Conservation (phyloP, 1,139 yeast genomes). For the Zygosaccharomyces sapae region DNA sequence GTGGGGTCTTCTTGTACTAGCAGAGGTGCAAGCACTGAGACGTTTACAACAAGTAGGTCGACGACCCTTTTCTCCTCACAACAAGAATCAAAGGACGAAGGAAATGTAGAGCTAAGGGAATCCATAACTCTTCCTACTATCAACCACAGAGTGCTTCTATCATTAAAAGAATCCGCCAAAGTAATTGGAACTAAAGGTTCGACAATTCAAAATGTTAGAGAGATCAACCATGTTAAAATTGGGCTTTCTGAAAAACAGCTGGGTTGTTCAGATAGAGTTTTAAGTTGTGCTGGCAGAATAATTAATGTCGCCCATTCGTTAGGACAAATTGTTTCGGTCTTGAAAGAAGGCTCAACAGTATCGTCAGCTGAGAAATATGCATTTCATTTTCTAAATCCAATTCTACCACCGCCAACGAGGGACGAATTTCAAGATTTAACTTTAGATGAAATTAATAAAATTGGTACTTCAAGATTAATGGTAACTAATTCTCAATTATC, state of each 20-base stretch:
- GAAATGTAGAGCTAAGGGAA: background rate
- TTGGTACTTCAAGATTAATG: slow-evolving; percentile 55
- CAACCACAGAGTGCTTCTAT: slow-evolving; percentile 58
- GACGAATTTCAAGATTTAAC: slow-evolving; percentile 19
- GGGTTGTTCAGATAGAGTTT: slow-evolving; percentile 79
- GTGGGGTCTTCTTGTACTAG: background rate
- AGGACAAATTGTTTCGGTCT: slow-evolving; percentile 65
- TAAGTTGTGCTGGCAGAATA: slow-evolving; percentile 77
- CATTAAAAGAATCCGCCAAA: slow-evolving; percentile 87
- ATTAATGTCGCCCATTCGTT: slow-evolving; percentile 71
- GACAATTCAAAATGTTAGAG: slow-evolving; percentile 74
- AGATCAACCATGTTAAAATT: slow-evolving; percentile 75
- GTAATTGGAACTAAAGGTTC: slow-evolving; percentile 85
- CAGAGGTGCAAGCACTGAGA: background rate
- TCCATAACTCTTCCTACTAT: slow-evolving; percentile 15
- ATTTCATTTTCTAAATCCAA: slow-evolving; percentile 34
- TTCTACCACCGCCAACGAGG: slow-evolving; percentile 31
- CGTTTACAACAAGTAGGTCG: background rate
- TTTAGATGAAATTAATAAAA: slow-evolving; percentile 20
- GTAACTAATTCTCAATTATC: slow-evolving; percentile 90
- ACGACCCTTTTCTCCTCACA: background rate
- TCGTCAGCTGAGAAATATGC: slow-evolving; percentile 23
- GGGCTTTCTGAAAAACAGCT: slow-evolving; percentile 81
- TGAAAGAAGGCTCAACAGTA: slow-evolving; percentile 30
- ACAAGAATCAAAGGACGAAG: background rate